A percentile compares a stretch with the other conserved stretches of the same genome.
These are phyloP conservation scores for Helotiales sp. DNA, from an alignment of 2,329 filamentous ascomycete species.

Conservation along the genomic window DNA sequence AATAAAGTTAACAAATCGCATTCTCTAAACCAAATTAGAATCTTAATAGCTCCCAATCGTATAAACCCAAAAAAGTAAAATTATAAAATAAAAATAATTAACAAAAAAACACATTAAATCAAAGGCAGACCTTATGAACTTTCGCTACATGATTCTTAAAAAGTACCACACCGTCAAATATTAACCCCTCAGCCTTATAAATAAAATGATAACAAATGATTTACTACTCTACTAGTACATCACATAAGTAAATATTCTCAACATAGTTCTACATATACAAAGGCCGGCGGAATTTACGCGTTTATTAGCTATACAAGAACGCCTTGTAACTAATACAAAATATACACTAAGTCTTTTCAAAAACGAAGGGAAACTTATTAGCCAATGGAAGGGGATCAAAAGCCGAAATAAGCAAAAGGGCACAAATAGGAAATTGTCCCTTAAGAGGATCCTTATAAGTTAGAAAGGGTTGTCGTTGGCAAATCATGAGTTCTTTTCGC, in stretches of 20 bases:
- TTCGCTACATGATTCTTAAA: conserved; percentile 34
- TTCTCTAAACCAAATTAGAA: too few species aligned
- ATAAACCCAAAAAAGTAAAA: too few species aligned
- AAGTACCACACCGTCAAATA: conserved; percentile 26
- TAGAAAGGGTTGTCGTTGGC: conserved; percentile 7
- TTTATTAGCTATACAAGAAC: conserved; percentile 24
- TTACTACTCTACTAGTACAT: conserved; percentile 5
- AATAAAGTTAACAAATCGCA: too few species aligned
- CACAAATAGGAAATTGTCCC: conserved; percentile 18
- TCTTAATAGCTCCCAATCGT: too few species aligned
- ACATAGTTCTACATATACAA: conserved; percentile 28
- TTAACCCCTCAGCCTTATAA: conserved; percentile 14
- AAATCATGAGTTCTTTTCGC: conserved; percentile 28
- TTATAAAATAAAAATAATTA: too few species aligned
- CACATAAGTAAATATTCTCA: conserved; percentile 27
- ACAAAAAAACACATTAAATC: background rate
- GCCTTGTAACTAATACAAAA: conserved; percentile 26
- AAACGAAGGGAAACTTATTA: conserved; percentile 26
- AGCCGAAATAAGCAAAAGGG: conserved; percentile 1
- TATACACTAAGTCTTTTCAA: conserved; percentile 30
- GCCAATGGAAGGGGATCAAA: conserved; percentile 12
- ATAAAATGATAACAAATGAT: conserved; percentile 23
- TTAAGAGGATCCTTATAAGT: conserved; percentile 17
- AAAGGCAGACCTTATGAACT: conserved; percentile 26
- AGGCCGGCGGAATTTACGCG: conserved; percentile 24